Conservation (phyloP, 2,329 filamentous ascomycete genomes). For the Apiospora sp. region DNA sequence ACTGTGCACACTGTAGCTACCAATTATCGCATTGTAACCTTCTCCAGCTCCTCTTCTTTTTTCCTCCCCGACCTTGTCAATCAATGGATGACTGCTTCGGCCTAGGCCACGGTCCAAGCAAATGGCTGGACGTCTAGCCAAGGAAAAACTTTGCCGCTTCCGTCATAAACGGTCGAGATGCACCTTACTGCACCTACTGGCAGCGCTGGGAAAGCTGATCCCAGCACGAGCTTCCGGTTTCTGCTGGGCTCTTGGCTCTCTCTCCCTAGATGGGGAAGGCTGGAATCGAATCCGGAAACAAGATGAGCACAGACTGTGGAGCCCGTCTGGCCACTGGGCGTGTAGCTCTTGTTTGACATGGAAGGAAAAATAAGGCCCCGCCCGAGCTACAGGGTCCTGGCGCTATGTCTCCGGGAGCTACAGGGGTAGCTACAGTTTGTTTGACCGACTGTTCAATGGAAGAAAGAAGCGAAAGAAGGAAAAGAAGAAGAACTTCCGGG, state of each 20-base stretch:
- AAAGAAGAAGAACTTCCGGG: slow-evolving; percentile 9
- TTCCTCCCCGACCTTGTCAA: background rate
- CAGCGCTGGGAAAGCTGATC: slow-evolving; percentile 20
- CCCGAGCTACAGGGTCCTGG: background rate
- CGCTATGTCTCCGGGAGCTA: slow-evolving; percentile 17
- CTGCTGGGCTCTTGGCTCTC: background rate
- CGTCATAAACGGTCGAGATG: slow-evolving; percentile 17
- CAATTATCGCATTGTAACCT: slow-evolving; percentile 16
- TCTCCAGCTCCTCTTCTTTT: slow-evolving; percentile 20
- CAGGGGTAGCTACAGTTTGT: slow-evolving; percentile 17
- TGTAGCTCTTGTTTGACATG: slow-evolving; percentile 31
- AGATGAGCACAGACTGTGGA: slow-evolving; percentile 38
- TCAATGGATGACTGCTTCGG: background rate
- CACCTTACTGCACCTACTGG: slow-evolving; percentile 12
- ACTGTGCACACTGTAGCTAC: slow-evolving; percentile 10
- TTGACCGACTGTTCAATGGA: slow-evolving; percentile 23
- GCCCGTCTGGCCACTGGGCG: slow-evolving; percentile 28
- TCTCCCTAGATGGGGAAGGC: slow-evolving; percentile 27
- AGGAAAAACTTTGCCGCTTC: background rate
- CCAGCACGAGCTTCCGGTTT: slow-evolving; percentile 19
- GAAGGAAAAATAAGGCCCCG: slow-evolving; percentile 19
- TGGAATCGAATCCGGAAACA: slow-evolving; percentile 28
- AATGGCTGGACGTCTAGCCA: background rate
- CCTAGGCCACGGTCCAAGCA: background rate
- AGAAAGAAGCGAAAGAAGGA: slow-evolving; percentile 16